Percentiles rank a stretch among this genome's conserved stretches.
Evolutionary conservation across 345 rosid genomes (phyloP).

Genomic region (Eutrema japonicum): DNA sequence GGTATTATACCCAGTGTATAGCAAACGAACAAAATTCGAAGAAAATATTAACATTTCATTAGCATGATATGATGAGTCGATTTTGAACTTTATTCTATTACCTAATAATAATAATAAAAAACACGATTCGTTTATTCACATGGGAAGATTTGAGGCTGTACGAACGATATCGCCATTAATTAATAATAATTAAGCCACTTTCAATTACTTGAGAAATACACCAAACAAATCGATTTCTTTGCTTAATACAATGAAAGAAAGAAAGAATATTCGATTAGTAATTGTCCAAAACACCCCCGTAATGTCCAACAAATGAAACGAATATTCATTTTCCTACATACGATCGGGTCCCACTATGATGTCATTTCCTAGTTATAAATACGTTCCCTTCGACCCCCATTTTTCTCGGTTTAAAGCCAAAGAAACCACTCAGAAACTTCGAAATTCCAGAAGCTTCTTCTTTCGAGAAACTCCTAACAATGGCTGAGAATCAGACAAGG

Average conservation of each 20-base stretch:
- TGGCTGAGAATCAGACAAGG: not conserved
- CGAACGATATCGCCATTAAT: not conserved
- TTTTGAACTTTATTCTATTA: not conserved
- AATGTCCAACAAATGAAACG: not conserved
- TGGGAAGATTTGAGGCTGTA: slow-evolving; percentile 9
- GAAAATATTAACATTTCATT: not conserved
- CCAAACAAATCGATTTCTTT: slow-evolving; percentile 15
- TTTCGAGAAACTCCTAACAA: slow-evolving; percentile 13
- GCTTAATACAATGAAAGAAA: slow-evolving; percentile 19
- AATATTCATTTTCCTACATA: not conserved
- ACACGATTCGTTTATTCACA: slow-evolving; percentile 14
- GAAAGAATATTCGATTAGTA: not conserved
- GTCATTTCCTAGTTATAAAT: slow-evolving; percentile 32
- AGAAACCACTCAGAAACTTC: not conserved
- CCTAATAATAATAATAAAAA: not conserved
- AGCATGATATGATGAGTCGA: not conserved
- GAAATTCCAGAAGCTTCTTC: slow-evolving; percentile 10
- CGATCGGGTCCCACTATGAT: slow-evolving; percentile 18
- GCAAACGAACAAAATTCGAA: not conserved
- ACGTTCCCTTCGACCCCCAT: not conserved
- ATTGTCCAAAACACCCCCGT: slow-evolving; percentile 27
- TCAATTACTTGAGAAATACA: slow-evolving; percentile 1
- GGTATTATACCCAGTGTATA: no score
- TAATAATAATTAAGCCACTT: not conserved
- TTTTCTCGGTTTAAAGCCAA: slow-evolving; percentile 19